Conservation (phyloP, 495 filamentous ascomycete genomes). For the Sordaria brevicollis region DNA sequence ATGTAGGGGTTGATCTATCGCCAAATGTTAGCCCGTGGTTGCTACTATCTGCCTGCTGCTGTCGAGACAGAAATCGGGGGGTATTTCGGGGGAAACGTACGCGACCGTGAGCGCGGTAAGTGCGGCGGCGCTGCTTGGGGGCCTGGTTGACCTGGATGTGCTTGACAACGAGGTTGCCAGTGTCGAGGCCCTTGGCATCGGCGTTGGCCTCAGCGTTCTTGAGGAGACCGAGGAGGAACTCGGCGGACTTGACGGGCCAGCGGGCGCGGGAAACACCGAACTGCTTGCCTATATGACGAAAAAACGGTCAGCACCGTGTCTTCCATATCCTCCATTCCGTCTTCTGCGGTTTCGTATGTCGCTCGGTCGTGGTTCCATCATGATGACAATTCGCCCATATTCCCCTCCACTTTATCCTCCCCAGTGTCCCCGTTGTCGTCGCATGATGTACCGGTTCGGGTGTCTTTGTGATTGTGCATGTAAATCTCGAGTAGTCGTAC, state of each 20-base stretch:
- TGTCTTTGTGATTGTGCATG: not conserved
- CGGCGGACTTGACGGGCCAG: slow-evolving; percentile 98
- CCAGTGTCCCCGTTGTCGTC: not conserved
- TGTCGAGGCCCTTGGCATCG: slow-evolving; percentile 98
- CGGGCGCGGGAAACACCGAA: slow-evolving; percentile 94
- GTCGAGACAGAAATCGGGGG: not conserved
- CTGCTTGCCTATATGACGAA: slow-evolving; percentile 68
- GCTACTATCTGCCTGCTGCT: slow-evolving; percentile 2
- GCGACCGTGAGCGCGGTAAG: slow-evolving; percentile 98
- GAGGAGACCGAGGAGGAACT: slow-evolving; percentile 92
- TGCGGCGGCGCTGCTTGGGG: slow-evolving; percentile 93
- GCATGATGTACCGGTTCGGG: not conserved
- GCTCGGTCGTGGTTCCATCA: not conserved
- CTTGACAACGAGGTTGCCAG: slow-evolving; percentile 90
- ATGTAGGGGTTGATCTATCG: slow-evolving; percentile 96
- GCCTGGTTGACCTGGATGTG: slow-evolving; percentile 99
- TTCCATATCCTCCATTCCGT: not conserved
- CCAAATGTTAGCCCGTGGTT: slow-evolving; percentile 13
- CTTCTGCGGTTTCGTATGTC: not conserved
- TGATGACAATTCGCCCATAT: not conserved
- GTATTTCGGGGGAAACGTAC: slow-evolving; percentile 49
- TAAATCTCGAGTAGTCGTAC: slow-evolving; percentile 47
- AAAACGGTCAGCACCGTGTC: slow-evolving; percentile 17
- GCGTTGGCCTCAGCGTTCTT: slow-evolving; percentile 99
- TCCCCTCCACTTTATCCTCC: not conserved